Base-by-base conservation (phyloP, 345 rosid species). In the Salix exigua region DNA sequence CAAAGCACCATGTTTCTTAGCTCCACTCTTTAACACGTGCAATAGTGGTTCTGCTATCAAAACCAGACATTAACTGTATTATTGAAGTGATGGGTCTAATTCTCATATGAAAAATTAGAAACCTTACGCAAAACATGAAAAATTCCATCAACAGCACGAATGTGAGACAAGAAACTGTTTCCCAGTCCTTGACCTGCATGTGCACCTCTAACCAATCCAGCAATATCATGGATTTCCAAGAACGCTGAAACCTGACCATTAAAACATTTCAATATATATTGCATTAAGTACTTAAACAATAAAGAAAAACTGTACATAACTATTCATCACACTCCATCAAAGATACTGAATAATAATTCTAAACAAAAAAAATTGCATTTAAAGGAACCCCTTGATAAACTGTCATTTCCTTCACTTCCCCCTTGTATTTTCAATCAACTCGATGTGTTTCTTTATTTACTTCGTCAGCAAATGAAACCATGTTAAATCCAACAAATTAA, bases 101-200 rank as follows among this genome's bases (percentile, higher is more conserved):
- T 46, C 50, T 62, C 23, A 62, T 2, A 11, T 8, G 31, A 31
- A 37, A 66, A 30, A 42, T 37, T 30, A 21, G 6, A 33, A 26
- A 28, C 1, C 92, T 86, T 88, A 95, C 98, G 97, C 70, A 96
- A 76, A 74, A 96, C 98, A 82, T 96, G 99, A 85, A 93, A 96
- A 76, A 96, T 93, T 82, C 98, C 99, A 88, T 96, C 99, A 81
- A 96, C 99, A 0, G 99, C 99, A 65, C 99, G 96, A 72, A 96
- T 96, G 74, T 96, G 99, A 30, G 99, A 96, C 78, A 96, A 84
- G 87, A 96, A 96, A 85, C 78, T 93, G 85, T 96, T 96, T 75
- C 99, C 99, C 87, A 96, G 82, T 23, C 99, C 99, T 83, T 93
- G 96, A 50, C 99, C 99, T 86, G 89, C 80, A 81, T 96, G 99